Evolutionary conservation across 441 rosid genomes (phyloP).

Genomic region (Arabidopsis hybrid): DNA sequence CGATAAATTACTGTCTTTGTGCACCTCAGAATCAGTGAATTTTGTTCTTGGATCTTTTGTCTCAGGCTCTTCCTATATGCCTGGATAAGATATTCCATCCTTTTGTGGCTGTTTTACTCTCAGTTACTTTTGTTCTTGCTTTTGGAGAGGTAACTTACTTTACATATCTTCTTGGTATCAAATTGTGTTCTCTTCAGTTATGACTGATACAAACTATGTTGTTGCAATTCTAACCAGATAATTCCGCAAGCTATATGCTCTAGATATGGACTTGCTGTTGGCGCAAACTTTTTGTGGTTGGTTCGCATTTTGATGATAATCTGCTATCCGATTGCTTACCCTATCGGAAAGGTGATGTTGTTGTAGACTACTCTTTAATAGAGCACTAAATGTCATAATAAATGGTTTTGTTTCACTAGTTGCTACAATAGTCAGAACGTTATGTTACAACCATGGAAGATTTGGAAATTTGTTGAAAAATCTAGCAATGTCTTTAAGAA

Average conservation of each 20-base stretch:
- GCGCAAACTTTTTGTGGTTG: slow-evolving; percentile 68
- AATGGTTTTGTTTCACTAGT: slow-evolving; percentile 20
- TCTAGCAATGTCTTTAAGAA: slow-evolving; percentile 16
- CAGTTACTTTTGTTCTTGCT: slow-evolving; percentile 75
- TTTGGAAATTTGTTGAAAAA: background rate
- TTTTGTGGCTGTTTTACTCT: slow-evolving; percentile 72
- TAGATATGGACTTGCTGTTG: slow-evolving; percentile 71
- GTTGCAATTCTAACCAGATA: slow-evolving; percentile 44
- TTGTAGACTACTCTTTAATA: background rate
- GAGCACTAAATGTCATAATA: background rate
- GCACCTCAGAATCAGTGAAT: slow-evolving; percentile 10
- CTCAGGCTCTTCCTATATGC: slow-evolving; percentile 78
- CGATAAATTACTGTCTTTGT: background rate
- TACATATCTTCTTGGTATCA: slow-evolving; percentile 11
- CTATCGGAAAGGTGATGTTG: slow-evolving; percentile 65
- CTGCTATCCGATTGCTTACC: slow-evolving; percentile 72
- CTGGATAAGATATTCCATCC: slow-evolving; percentile 74
- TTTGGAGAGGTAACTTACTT: slow-evolving; percentile 66
- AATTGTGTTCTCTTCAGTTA: background rate
- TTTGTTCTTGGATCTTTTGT: slow-evolving; percentile 13
- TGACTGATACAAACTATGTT: slow-evolving; percentile 5
- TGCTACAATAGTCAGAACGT: background rate
- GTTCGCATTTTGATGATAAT: slow-evolving; percentile 65
- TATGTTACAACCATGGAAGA: slow-evolving; percentile 12
- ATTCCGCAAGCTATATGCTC: slow-evolving; percentile 78